Conservation (phyloP, 495 filamentous ascomycete genomes). For the Talaromyces nanjingensis region DNA sequence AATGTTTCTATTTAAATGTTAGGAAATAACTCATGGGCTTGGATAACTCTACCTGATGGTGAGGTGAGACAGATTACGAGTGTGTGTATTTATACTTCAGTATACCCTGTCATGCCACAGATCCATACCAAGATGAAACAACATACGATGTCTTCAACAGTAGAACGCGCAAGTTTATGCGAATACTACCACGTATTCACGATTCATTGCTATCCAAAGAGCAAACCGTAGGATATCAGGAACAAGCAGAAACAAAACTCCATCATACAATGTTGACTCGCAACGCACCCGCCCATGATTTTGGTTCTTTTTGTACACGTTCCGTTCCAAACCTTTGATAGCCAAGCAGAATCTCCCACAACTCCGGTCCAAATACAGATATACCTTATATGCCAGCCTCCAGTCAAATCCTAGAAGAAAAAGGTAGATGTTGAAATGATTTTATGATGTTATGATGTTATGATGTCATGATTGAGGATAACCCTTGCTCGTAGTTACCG, state of each 20-base stretch:
- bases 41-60: neutral
- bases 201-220: neutral
- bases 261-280: neutral
- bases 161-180: neutral
- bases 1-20: neutral
- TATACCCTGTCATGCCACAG: neutral
- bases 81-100: neutral
- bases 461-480: neutral
- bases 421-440: neutral
- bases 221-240: neutral
- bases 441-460: neutral
- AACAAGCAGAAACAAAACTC: slow-evolving; percentile 1
- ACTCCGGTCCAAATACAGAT: neutral
- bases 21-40: neutral
- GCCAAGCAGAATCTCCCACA: neutral
- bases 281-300: slow-evolving; percentile 6
- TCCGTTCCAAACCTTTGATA: neutral
- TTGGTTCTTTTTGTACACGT: slow-evolving; percentile 21
- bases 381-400: neutral
- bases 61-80: neutral
- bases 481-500: slow-evolving; percentile 7
- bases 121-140: neutral
- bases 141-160: neutral
- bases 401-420: neutral
- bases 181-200: neutral